Percentiles rank a stretch among this genome's conserved stretches.
These are phyloP conservation scores for Bauhinia variegata DNA, from an alignment of 306 rosid species.

Conservation along the genomic window DNA sequence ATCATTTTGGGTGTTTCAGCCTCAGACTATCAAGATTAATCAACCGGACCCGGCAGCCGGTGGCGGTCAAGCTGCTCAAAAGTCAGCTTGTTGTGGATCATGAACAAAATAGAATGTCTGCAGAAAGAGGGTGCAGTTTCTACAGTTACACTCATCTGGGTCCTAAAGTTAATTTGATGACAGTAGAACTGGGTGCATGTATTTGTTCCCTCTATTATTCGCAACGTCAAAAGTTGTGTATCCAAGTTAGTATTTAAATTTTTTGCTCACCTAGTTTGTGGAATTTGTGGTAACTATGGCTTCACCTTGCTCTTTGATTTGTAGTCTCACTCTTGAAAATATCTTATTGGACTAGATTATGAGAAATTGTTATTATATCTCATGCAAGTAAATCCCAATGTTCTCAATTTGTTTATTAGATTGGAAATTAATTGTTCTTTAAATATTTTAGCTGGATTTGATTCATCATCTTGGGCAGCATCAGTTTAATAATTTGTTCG, in stretches of 20 bases:
- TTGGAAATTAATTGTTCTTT: neutral
- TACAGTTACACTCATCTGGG: slow-evolving; percentile 30
- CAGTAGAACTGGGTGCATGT: slow-evolving; percentile 39
- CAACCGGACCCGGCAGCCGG: slow-evolving; percentile 53
- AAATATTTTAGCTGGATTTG: no score
- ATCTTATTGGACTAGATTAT: slow-evolving; percentile 32
- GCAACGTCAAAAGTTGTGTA: no score
- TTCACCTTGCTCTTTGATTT: slow-evolving; percentile 23
- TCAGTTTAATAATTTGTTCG: no score
- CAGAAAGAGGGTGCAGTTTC: slow-evolving; percentile 35
- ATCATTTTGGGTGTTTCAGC: slow-evolving; percentile 49
- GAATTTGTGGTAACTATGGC: slow-evolving; percentile 34
- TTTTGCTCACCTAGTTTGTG: slow-evolving; percentile 35
- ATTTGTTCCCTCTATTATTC: slow-evolving; percentile 36
- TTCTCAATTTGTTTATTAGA: neutral
- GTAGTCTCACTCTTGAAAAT: slow-evolving; percentile 30
- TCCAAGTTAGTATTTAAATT: no score
- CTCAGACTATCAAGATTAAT: slow-evolving; percentile 68
- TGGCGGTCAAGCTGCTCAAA: slow-evolving; percentile 60
- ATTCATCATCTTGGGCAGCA: no score
- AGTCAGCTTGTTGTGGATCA: slow-evolving; percentile 75
- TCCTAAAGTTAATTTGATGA: slow-evolving; percentile 37
- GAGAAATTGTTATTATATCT: slow-evolving; percentile 15
- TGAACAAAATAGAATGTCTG: slow-evolving; percentile 37
- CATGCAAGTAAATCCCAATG: slow-evolving; percentile 14